These are phyloP conservation scores for Corchorus capsularis DNA, from an alignment of 345 rosid genomes.

Conservation along the genomic window DNA sequence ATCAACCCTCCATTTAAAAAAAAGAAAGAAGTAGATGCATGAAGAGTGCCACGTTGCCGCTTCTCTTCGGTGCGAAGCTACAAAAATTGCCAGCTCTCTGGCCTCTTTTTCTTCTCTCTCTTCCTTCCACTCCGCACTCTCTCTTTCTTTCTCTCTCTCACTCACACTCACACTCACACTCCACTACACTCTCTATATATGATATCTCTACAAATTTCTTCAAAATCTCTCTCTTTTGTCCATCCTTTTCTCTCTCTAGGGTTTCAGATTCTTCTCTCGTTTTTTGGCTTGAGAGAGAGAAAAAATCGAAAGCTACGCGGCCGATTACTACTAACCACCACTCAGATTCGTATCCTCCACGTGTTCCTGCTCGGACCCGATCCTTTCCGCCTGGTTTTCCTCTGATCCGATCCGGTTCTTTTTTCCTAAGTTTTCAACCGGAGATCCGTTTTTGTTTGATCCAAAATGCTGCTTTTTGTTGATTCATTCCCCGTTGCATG, in stretches of 20 bases:
- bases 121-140: constrained; percentile 3
- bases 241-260: constrained; percentile 31
- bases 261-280: constrained; percentile 36
- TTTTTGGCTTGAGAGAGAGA: constrained; percentile 29
- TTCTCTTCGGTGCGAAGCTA: constrained; percentile 34
- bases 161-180: background rate
- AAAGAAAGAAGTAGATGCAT: constrained; percentile 26
- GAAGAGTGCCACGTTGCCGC: constrained; percentile 58
- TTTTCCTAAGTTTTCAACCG: constrained; percentile 6
- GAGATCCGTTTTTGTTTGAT: constrained; percentile 29
- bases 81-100: constrained; percentile 5
- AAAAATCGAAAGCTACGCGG: background rate
- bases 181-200: background rate
- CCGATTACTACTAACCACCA: background rate
- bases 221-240: background rate
- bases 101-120: background rate
- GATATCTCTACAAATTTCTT: background rate
- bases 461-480: background rate
- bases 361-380: constrained; percentile 20
- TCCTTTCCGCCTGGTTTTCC: constrained; percentile 2
- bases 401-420: constrained; percentile 40
- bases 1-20: background rate
- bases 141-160: background rate
- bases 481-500: background rate
- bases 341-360: constrained; percentile 46